Evolutionary conservation across 2,329 filamentous ascomycete species (phyloP).

Genomic region (Colletotrichum salicis): DNA sequence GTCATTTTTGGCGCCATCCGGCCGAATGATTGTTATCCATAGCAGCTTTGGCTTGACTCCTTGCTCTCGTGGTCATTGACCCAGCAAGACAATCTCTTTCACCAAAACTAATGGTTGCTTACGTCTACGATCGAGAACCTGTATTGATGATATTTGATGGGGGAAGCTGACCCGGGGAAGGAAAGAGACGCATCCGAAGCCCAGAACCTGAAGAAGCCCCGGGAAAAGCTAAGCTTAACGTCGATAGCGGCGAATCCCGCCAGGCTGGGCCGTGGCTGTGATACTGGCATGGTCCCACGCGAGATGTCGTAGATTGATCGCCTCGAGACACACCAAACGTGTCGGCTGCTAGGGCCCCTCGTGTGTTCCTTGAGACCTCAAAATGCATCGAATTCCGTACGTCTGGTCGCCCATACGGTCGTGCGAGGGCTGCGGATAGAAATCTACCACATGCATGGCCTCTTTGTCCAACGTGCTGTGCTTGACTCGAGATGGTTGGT

Average conservation of each 20-base stretch:
- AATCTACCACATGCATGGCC: neutral
- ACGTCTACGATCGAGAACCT: neutral
- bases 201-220: neutral
- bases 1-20: neutral
- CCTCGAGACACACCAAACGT: neutral
- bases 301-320: neutral
- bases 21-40: neutral
- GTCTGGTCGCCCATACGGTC: neutral
- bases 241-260: slow-evolving; percentile 10
- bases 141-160: neutral
- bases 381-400: neutral
- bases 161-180: neutral
- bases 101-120: neutral
- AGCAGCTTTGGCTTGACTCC: neutral
- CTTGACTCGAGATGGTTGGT: neutral
- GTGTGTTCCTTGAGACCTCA: neutral
- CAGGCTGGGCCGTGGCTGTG: neutral
- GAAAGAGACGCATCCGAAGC: neutral
- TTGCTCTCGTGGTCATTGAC: neutral
- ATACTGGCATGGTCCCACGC: neutral
- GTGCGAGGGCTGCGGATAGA: neutral
- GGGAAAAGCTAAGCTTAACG: slow-evolving; percentile 18
- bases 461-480: neutral
- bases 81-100: neutral
- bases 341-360: neutral